Evolutionary conservation across 2,329 filamentous ascomycete species (phyloP), one percentile per base, ranked within the genome.

Genomic region (Monascus ruber): DNA sequence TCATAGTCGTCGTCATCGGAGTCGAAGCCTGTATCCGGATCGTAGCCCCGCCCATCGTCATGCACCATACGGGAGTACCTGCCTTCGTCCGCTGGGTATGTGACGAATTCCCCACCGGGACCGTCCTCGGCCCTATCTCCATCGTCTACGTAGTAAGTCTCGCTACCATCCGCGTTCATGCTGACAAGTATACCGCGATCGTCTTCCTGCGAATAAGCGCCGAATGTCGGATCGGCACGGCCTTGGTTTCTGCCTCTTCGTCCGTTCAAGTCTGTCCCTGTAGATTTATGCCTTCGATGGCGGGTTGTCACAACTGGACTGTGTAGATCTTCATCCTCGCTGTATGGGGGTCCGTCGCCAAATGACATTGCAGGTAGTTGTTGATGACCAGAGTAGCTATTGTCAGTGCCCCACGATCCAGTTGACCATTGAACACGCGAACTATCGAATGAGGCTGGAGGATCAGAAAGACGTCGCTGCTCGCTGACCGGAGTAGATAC

Each of bases 321-420:
- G 55, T 91, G 85, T 33, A 95, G 72, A 61, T 96, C 91, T 52
- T 96, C 87, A 54, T 96, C 88, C 64, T 95, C 88, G 61, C 86
- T 94, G 68, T 87, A 96, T 2, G 88, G 89, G 24, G 88, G 88
- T 0, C 88, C 88, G 56, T 91, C 86, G 4, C 78, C 84, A 52
- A 91, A 89, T 36, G 85, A 77, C 56, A 91, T 87, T 17, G 84
- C 83, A 6, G 85, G 81, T 10, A 93, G 71, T 53, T 88, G 83
- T 49, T 84, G 77, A 39, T 74, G 80, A 47, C 71, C 73, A 45
- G 76, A 72, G 28, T 72, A 65, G 61, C 49, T 74, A 63, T 36
- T 26, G 6, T 53, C 71, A 48, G 40, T 55, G 33, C 54, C 55
- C 56, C 62, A 72, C 5, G 69, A 63, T 10, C 66, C 70, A 5